A percentile compares a stretch with the other conserved stretches of the same genome.
These are phyloP conservation scores for Euclidium syriacum DNA, from an alignment of 345 rosid species.

Conservation along the genomic window DNA sequence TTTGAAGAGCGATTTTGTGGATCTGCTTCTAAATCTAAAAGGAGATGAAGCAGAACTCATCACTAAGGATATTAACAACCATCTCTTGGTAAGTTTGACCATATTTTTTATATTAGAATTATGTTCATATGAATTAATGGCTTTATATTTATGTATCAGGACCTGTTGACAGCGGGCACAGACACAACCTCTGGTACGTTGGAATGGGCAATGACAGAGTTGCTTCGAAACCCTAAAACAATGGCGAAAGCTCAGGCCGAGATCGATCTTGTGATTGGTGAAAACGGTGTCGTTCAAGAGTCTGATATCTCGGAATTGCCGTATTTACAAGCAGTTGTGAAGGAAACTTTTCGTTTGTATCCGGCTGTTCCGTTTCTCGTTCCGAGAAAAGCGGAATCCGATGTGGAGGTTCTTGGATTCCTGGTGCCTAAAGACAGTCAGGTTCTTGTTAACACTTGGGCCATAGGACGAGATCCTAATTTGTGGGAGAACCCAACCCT, in stretches of 20 bases:
- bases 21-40: slow-evolving; percentile 27
- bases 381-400: slow-evolving; percentile 27
- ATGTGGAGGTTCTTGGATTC: slow-evolving; percentile 28
- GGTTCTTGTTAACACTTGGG: slow-evolving; percentile 36
- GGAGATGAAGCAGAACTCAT: slow-evolving; percentile 22
- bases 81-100: slow-evolving; percentile 30
- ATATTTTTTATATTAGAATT: background rate
- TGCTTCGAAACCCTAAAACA: slow-evolving; percentile 18
- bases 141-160: slow-evolving; percentile 23
- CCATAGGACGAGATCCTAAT: slow-evolving; percentile 34
- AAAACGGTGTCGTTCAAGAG: slow-evolving; percentile 27
- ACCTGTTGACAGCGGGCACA: slow-evolving; percentile 36
- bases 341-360: slow-evolving; percentile 43
- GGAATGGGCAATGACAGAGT: slow-evolving; percentile 37
- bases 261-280: slow-evolving; percentile 26
- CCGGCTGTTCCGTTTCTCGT: slow-evolving; percentile 33
- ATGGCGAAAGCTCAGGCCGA: slow-evolving; percentile 24
- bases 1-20: slow-evolving; percentile 29
- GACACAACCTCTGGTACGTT: slow-evolving; percentile 40
- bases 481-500: slow-evolving; percentile 25
- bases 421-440: slow-evolving; percentile 30
- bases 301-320: slow-evolving; percentile 24
- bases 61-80: slow-evolving; percentile 17
- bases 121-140: too few relatives aligned
- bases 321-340: slow-evolving; percentile 35